phyloP scores from a whole-genome alignment of 2,329 filamentous ascomycete genomes.

The Neonectria sp. region DNA sequence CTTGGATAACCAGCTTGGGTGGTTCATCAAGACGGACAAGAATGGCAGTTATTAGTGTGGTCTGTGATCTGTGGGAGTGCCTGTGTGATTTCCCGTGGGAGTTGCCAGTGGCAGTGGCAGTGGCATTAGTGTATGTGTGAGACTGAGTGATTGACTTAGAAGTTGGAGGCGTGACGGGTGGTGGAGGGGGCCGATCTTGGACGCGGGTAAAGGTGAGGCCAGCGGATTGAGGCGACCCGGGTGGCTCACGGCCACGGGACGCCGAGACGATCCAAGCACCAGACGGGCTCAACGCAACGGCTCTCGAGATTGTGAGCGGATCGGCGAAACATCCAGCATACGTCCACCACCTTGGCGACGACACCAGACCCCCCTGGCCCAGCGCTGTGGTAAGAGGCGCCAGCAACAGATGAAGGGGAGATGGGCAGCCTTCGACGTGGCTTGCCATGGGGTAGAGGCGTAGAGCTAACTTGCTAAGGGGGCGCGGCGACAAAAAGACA shows the following conservation, averaged over 20 bases:
- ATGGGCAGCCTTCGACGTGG: conserved; percentile 42
- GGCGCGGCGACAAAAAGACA: conserved; percentile 34
- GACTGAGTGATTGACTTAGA: conserved; percentile 20
- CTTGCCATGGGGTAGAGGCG: conserved; percentile 47
- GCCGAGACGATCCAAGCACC: conserved; percentile 28
- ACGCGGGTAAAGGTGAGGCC: conserved; percentile 44
- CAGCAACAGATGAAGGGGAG: conserved; percentile 46
- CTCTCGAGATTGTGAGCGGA: conserved; percentile 46
- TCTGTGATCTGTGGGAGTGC: background rate
- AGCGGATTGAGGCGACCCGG: conserved; percentile 38
- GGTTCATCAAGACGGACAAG: conserved; percentile 8
- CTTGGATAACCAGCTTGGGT: conserved; percentile 13
- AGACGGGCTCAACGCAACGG: conserved; percentile 39
- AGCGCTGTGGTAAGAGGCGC: conserved; percentile 43
- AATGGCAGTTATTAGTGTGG: conserved; percentile 24
- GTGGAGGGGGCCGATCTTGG: conserved; percentile 26
- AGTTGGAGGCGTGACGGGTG: conserved; percentile 8
- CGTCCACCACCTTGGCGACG: conserved; percentile 34
- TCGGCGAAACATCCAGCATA: conserved; percentile 38
- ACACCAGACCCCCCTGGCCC: conserved; percentile 41
- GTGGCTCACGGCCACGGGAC: conserved; percentile 44
- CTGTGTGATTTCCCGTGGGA: conserved; percentile 14
- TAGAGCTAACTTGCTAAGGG: conserved; percentile 35
- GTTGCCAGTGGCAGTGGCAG: background rate
- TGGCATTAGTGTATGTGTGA: background rate